Evolutionary conservation across 306 rosid genomes (phyloP).

Genomic region (Echinosophora koreensis): DNA sequence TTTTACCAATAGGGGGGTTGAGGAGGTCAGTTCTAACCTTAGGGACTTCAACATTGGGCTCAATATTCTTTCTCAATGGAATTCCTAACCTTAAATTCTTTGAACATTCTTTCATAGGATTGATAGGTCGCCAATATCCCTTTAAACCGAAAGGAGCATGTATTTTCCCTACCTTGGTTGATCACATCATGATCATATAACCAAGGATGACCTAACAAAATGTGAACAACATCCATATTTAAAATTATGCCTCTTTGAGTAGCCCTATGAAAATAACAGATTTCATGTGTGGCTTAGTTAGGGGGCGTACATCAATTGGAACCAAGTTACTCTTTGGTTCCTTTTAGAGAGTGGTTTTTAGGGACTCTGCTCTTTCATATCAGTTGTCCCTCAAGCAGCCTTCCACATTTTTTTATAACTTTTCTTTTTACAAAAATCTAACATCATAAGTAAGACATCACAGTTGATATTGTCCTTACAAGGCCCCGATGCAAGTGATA

Average conservation of each 20-base stretch:
- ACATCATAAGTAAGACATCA: not conserved
- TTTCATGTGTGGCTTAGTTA: conserved; percentile 20
- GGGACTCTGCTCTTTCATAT: not conserved
- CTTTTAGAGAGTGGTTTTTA: not conserved
- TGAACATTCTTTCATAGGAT: not conserved
- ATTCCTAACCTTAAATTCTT: not conserved
- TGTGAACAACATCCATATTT: too few species aligned
- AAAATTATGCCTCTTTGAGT: conserved; percentile 43
- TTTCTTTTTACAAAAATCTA: not conserved
- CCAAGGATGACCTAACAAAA: too few species aligned
- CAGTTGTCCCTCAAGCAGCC: conserved; percentile 45
- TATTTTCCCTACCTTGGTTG: too few species aligned
- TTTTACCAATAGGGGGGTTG: not conserved
- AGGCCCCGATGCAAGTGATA: too few species aligned
- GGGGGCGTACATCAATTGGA: not conserved
- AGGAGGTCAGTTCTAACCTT: not conserved
- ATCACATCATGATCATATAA: too few species aligned
- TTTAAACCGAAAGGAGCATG: too few species aligned
- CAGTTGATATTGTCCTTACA: too few species aligned
- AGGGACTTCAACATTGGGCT: not conserved
- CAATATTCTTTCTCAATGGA: too few species aligned
- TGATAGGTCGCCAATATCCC: not conserved
- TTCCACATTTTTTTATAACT: conserved; percentile 21
- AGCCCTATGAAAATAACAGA: conserved; percentile 18
- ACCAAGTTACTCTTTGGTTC: not conserved